Percentiles rank a stretch among this genome's conserved stretches.
These are phyloP conservation scores for Macadamia integrifolia DNA, from an alignment of 164 flowering plant genomes.

Conservation along the genomic window DNA sequence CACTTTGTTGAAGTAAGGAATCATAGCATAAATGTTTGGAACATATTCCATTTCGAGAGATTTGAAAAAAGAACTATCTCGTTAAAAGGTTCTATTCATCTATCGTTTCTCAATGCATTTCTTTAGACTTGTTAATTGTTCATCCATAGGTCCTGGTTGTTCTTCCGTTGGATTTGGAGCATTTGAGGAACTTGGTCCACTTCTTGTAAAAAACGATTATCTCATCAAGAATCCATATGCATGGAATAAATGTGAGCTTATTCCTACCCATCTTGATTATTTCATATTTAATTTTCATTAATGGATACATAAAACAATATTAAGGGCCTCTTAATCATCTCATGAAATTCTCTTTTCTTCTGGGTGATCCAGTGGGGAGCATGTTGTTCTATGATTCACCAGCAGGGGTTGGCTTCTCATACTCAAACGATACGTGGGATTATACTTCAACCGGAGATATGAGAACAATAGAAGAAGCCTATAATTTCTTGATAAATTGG, in stretches of 20 bases:
- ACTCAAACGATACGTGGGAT: slow-evolving; percentile 53
- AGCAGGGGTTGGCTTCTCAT: slow-evolving; percentile 72
- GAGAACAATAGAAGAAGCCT: slow-evolving; percentile 44
- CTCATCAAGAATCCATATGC: slow-evolving; percentile 18
- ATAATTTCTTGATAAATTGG: slow-evolving; percentile 61
- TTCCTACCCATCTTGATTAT: slow-evolving; percentile 11
- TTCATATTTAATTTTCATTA: background rate
- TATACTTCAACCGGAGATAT: slow-evolving; percentile 37
- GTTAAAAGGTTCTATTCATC: too few species aligned
- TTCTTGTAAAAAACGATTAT: slow-evolving; percentile 29
- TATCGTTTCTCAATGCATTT: too few species aligned
- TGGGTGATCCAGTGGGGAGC: slow-evolving; percentile 45
- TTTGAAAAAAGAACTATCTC: too few species aligned
- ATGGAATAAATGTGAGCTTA: slow-evolving; percentile 23
- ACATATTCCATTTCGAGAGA: too few species aligned
- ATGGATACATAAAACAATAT: background rate
- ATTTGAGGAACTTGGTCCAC: slow-evolving; percentile 37
- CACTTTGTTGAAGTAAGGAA: too few species aligned
- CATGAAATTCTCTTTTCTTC: too few species aligned
- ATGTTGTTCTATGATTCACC: slow-evolving; percentile 73
- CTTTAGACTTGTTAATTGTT: too few species aligned
- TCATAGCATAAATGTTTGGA: too few species aligned
- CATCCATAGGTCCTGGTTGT: slow-evolving; percentile 36
- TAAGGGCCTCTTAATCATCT: background rate
- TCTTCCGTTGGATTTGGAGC: slow-evolving; percentile 43